phyloP scores from a whole-genome alignment of 2,329 filamentous ascomycete species.

The Talaromyces sp. region DNA sequence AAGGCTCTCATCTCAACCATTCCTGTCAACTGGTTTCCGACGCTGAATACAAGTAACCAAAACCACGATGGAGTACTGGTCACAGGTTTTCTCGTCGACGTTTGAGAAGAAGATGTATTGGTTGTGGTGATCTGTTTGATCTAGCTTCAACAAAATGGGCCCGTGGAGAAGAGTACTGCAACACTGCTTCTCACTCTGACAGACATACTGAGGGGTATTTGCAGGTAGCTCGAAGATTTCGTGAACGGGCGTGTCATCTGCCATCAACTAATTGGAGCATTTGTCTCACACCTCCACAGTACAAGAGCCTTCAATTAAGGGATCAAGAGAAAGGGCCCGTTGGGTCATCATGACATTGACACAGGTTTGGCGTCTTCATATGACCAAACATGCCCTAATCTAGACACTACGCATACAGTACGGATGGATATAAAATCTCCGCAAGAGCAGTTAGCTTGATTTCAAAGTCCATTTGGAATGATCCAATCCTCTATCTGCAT shows the following conservation, averaged over 20 bases:
- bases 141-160: not conserved
- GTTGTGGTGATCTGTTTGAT: not conserved
- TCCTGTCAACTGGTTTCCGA: not conserved
- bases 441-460: not conserved
- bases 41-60: not conserved
- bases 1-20: not conserved
- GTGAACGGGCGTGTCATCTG: not conserved
- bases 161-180: not conserved
- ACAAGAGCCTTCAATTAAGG: no score
- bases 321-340: no score
- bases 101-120: not conserved
- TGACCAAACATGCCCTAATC: not conserved
- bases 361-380: not conserved
- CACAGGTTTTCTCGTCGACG: not conserved
- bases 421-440: not conserved
- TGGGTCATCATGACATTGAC: not conserved
- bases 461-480: not conserved
- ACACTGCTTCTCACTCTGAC: not conserved
- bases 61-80: not conserved
- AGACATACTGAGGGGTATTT: not conserved
- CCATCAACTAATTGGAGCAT: no score
- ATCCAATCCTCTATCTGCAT: conserved; percentile 5
- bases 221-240: not conserved
- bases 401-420: not conserved
- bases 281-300: no score